These are phyloP conservation scores for Trichoderma sp. DNA, from an alignment of 2,329 filamentous ascomycete species.

Conservation along the genomic window DNA sequence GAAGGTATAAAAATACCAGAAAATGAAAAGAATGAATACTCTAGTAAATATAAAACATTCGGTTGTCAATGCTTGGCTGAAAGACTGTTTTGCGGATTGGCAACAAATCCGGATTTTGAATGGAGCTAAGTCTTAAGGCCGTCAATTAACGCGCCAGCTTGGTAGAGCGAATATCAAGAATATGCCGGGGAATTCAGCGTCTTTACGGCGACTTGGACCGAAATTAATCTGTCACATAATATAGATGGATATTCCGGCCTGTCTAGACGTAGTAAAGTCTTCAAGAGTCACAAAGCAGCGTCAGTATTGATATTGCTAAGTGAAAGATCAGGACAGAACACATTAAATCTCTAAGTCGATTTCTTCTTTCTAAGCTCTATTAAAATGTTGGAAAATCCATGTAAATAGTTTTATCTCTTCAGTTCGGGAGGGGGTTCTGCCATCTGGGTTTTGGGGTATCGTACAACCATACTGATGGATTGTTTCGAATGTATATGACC, in stretches of 20 bases:
- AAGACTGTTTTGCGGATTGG: background rate
- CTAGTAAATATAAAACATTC: background rate
- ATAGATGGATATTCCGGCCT: background rate
- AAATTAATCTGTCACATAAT: background rate
- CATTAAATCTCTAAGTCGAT: too few species aligned
- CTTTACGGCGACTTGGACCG: background rate
- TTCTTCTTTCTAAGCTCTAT: background rate
- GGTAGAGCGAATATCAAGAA: background rate
- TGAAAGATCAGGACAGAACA: background rate
- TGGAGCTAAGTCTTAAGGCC: background rate
- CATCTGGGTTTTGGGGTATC: background rate
- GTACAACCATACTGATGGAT: background rate
- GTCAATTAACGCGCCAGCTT: background rate
- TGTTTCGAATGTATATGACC: background rate
- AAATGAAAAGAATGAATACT: background rate
- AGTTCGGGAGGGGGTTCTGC: background rate
- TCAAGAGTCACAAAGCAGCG: background rate
- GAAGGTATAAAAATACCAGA: background rate
- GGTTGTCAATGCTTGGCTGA: background rate
- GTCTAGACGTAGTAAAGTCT: background rate
- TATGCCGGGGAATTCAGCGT: background rate
- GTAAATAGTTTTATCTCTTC: background rate
- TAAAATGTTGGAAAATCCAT: background rate
- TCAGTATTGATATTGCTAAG: background rate
- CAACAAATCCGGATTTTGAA: background rate